Evolutionary conservation across 352 stramenopile genomes (phyloP).

Genomic region (Phytophthora macrochlamydospora): DNA sequence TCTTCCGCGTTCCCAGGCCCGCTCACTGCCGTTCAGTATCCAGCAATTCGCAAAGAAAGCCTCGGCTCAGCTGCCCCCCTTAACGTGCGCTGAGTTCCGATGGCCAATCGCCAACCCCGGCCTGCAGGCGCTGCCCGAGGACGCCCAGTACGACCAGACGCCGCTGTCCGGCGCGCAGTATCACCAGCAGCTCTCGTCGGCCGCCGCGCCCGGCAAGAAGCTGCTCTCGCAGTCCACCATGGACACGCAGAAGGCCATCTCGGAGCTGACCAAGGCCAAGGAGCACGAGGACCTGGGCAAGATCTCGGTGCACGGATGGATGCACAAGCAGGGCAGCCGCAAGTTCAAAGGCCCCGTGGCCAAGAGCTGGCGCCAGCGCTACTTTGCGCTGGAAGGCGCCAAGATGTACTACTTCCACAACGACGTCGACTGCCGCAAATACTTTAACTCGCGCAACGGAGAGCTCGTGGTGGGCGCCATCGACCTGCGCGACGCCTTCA

Average conservation of each 20-base stretch:
- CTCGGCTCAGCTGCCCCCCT: conserved; percentile 1
- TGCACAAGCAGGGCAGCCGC: conserved; percentile 85
- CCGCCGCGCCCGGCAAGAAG: conserved; percentile 31
- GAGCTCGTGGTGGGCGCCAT: conserved; percentile 81
- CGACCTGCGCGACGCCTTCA: conserved; percentile 78
- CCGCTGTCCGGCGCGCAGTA: conserved; percentile 33
- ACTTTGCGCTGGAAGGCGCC: conserved; percentile 82
- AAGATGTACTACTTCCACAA: conserved; percentile 91
- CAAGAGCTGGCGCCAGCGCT: conserved; percentile 83
- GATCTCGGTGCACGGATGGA: conserved; percentile 83
- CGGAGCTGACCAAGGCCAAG: conserved; percentile 68
- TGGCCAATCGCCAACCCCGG: conserved; percentile 35
- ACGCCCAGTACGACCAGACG: conserved; percentile 42
- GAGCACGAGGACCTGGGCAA: conserved; percentile 50
- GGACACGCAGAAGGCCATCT: conserved; percentile 66
- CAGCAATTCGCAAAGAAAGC: conserved; percentile 30
- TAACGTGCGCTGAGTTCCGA: neutral
- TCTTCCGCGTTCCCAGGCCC: conserved; percentile 7
- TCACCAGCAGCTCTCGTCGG: conserved; percentile 28
- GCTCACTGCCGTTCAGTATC: conserved; percentile 1
- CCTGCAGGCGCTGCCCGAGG: conserved; percentile 33
- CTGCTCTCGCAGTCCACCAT: conserved; percentile 35
- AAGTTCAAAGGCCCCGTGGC: conserved; percentile 83
- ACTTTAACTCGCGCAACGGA: conserved; percentile 80
- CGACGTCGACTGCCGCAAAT: conserved; percentile 84